These are phyloP conservation scores for Lepiota venenata DNA, from an alignment of 768 basidiomycete genomes.

Conservation along the genomic window DNA sequence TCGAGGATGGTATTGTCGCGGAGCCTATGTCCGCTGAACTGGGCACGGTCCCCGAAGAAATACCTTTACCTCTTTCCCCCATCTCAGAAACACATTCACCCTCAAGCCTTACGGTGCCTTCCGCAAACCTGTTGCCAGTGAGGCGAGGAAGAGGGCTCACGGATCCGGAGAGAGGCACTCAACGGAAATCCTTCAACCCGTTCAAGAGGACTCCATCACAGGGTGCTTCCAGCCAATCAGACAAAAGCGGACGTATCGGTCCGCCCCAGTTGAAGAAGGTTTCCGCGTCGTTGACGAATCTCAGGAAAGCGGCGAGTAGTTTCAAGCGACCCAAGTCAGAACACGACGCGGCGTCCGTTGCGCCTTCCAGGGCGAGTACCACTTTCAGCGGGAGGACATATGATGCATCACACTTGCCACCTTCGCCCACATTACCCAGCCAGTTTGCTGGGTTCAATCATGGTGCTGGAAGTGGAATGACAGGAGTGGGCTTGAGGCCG, in stretches of 20 bases:
- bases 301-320: constrained; percentile 3
- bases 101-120: not conserved
- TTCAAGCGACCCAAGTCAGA: not conserved
- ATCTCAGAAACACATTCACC: not conserved
- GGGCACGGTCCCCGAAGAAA: not conserved
- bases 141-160: constrained; percentile 14
- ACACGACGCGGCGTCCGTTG: not conserved
- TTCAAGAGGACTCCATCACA: constrained; percentile 30
- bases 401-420: constrained; percentile 33
- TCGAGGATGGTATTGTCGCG: constrained; percentile 22
- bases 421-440: constrained; percentile 29
- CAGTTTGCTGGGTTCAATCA: constrained; percentile 8
- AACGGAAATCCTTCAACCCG: constrained; percentile 32
- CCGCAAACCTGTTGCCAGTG: not conserved
- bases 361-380: constrained; percentile 1
- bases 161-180: constrained; percentile 9
- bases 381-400: constrained; percentile 18
- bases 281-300: constrained; percentile 28
- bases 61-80: constrained; percentile 4
- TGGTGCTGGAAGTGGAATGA: not conserved
- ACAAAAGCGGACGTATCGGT: not conserved
- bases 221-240: constrained; percentile 1
- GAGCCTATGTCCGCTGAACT: constrained; percentile 15
- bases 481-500: not conserved
- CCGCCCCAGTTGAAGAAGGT: constrained; percentile 22